Conservation (phyloP, 2,329 filamentous ascomycete species). For the Aspergillus sp. region DNA sequence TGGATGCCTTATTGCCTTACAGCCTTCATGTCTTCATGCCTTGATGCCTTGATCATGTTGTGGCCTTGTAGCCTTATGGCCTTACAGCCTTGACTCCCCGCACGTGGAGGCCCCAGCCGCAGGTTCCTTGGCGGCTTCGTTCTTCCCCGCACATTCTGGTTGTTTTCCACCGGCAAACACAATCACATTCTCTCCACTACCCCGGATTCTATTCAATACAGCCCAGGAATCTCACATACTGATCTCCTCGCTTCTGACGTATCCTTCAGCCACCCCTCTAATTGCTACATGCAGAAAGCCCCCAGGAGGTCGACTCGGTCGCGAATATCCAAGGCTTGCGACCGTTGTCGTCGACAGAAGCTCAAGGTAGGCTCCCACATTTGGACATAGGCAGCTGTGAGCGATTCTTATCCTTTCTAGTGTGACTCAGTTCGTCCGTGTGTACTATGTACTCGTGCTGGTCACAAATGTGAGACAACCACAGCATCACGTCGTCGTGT, state of each 20-base stretch:
- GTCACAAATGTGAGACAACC: background rate
- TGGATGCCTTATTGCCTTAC: too few species aligned
- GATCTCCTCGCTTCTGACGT: too few species aligned
- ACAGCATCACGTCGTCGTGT: background rate
- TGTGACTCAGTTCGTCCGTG: background rate
- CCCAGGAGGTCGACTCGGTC: background rate
- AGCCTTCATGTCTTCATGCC: too few species aligned
- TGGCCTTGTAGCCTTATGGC: too few species aligned
- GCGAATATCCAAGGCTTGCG: conserved; percentile 1
- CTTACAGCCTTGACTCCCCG: too few species aligned
- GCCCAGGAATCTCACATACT: too few species aligned
- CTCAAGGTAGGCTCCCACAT: background rate
- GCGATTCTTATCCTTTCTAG: background rate
- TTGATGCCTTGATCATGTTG: too few species aligned
- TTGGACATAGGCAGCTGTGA: too few species aligned
- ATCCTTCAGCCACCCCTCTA: too few species aligned
- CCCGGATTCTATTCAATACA: background rate
- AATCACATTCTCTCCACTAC: background rate
- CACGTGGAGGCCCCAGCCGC: too few species aligned
- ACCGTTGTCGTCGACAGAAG: conserved; percentile 6
- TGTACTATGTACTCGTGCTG: background rate
- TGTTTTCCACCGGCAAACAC: background rate
- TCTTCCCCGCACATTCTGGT: background rate
- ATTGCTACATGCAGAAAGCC: background rate
- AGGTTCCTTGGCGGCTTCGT: background rate